Evolutionary conservation across 768 basidiomycete genomes (phyloP).

Genomic region (Tricholoma sp.): DNA sequence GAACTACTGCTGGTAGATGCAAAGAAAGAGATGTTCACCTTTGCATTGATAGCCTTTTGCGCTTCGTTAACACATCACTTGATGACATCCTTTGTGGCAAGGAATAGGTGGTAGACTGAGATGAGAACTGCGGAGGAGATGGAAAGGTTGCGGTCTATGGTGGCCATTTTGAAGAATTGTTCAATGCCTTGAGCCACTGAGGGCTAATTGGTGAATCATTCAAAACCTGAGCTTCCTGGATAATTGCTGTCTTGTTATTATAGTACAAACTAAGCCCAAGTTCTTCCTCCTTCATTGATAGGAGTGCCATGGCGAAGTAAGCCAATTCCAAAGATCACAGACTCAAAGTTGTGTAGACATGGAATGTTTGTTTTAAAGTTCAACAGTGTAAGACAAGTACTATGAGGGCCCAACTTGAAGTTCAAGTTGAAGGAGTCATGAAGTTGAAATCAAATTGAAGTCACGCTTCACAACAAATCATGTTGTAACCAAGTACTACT

Average conservation of each 20-base stretch:
- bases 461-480: no score
- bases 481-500: no score
- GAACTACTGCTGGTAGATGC: slow-evolving; percentile 43
- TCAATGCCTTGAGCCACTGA: slow-evolving; percentile 99
- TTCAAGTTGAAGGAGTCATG: no score
- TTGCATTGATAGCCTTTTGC: slow-evolving; percentile 92
- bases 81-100: slow-evolving; percentile 89
- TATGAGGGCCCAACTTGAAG: no score
- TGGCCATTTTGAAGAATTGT: slow-evolving; percentile 98
- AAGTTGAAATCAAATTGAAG: no score
- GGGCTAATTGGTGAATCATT: slow-evolving; percentile 99
- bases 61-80: slow-evolving; percentile 99
- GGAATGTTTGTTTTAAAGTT: slow-evolving; percentile 41
- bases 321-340: no score
- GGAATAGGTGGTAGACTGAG: slow-evolving; percentile 95
- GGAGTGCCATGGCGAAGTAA: slow-evolving; percentile 67
- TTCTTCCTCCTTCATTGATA: slow-evolving; percentile 96
- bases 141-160: slow-evolving; percentile 93
- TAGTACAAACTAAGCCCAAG: no score
- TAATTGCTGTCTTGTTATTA: slow-evolving; percentile 96
- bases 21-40: slow-evolving; percentile 70
- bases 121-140: slow-evolving; percentile 96
- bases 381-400: no score
- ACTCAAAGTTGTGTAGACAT: slow-evolving; percentile 28
- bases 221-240: slow-evolving; percentile 98